A percentile compares a stretch with the other conserved stretches of the same genome.
Evolutionary conservation across 805 yeast species (phyloP).

Genomic region (Candida saitoana): DNA sequence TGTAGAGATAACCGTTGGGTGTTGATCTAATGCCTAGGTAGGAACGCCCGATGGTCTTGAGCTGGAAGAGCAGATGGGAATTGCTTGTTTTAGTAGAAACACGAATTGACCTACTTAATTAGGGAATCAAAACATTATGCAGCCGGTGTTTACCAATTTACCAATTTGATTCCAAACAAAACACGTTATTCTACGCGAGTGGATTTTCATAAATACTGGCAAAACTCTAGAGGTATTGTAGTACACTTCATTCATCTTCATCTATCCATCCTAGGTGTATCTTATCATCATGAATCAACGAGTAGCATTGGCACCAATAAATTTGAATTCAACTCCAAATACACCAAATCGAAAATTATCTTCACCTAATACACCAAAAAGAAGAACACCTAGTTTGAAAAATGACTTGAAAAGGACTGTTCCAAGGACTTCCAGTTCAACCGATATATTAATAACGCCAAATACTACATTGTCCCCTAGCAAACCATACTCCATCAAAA

Average conservation of each 20-base stretch:
- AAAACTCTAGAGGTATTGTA: not conserved
- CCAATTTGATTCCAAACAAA: not conserved
- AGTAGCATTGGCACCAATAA: slow-evolving; percentile 1
- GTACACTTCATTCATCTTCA: not conserved
- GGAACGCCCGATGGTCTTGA: not conserved
- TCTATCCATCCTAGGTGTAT: not conserved
- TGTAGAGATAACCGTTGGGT: too few relatives aligned
- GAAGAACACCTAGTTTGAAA: not conserved
- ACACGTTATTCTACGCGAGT: slow-evolving; percentile 1
- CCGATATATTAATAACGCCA: not conserved
- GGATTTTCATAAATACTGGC: not conserved
- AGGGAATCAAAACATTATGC: slow-evolving; percentile 1
- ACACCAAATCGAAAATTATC: not conserved
- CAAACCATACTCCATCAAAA: not conserved
- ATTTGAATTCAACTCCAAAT: not conserved
- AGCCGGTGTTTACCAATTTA: slow-evolving; percentile 1
- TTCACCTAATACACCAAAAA: not conserved
- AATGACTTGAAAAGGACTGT: not conserved
- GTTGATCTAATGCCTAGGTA: not conserved
- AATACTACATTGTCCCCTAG: not conserved
- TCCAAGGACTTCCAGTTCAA: not conserved
- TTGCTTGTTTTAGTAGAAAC: not conserved
- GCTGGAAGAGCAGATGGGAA: not conserved
- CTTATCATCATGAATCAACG: not conserved
- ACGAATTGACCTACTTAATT: not conserved